Base-by-base conservation (phyloP, 495 filamentous ascomycete species). In the Lasiosphaeriaceae sp. region DNA sequence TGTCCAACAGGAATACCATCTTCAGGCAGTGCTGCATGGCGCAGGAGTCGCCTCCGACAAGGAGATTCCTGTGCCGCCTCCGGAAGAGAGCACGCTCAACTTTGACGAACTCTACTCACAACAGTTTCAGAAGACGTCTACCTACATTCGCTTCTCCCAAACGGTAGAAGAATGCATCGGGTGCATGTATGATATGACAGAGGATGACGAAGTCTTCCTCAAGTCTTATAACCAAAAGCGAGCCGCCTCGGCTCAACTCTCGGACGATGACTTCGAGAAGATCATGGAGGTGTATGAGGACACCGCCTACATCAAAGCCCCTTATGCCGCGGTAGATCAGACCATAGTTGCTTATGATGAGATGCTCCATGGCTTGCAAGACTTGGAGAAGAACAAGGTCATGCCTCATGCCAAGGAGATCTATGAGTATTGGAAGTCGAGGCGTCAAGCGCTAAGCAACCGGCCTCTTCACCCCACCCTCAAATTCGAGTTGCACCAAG, bases 91-190 rank as follows among this genome's bases (percentile, higher is more conserved):
- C 66, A 80, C 79, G 52, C 80, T 90, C 61, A 80, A 86, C 69
- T 98, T 96, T 88, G 90, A 92, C 64, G 79, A 87, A 58, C 82
- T 96, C 51, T 97, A 97, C 69, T 83, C 89, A 31, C 83, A 81
- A 49, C 72, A 76, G 45, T 96, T 92, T 74, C 80, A 83, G 66
- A 86, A 94, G 66, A 90, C 95, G 29, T 84, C 87, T 58, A 92
- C 91, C 51, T 97, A 97, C 74, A 96, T 97, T 66, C 90, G 94
- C 68, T 98, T 96, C 77, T 96, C 93, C 55, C 91, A 93, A 56
- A 98, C 94, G 3, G 95, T 98, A 48, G 94, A 98, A 75, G 94
- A 98, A 69, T 93, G 87, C 63, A 84, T 86, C 62, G 77, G 72
- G 54, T 87, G 84, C 67, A 83, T 86, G 58, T 97, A 98, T 83